Base-by-base conservation (phyloP, 2,329 filamentous ascomycete genomes). In the Scedosporium minutisporum region DNA sequence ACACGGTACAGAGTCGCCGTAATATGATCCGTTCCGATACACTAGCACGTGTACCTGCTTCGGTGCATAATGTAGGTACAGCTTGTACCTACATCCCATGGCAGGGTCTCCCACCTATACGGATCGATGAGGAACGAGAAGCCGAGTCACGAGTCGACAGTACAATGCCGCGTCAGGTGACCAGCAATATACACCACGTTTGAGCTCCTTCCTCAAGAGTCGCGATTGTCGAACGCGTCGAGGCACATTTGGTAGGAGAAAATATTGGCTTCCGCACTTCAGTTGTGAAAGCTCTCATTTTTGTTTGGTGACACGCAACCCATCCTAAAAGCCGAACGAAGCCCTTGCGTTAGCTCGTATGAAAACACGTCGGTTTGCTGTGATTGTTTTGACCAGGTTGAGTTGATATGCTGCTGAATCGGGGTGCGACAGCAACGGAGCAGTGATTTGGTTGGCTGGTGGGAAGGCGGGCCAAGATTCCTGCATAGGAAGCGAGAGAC, bases 11-110 rank as follows among this genome's bases (percentile, higher is more conserved):
- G 6, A 29, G 23, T 51, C n/a, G 21, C 41, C 59, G 27, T 44
- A 23, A 29, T 29, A 29, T 53, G 41, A 38, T 27, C 29, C 46
- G 51, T 55, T 55, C 51, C 51, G 51, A 25, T 23, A 55, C 21
- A 12, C 18, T 10, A 55, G 51, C 51, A 55, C 51, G 51, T 55
- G 51, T 55, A 23, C 51, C 51, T 55, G 51, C 18, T 23, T 27
- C 18, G 60, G 48, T 27, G 60, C 33, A 61, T 41, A 29, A 61
- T 61, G 60, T 61, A 61, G 60, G 60, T 57, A 55, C 48, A 21
- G 29, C 14, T 14, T 18, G 60, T 57, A 61, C 60, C 60, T 61
- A 61, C 60, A 57, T 57, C 55, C 48, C 38, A 61, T 61, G 42
- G 5, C 14, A 27, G 25, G 23, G 27, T 9, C 16, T 61, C 46